These are phyloP conservation scores for Trichoderma sp. DNA, from an alignment of 2,329 filamentous ascomycete genomes.

Conservation along the genomic window DNA sequence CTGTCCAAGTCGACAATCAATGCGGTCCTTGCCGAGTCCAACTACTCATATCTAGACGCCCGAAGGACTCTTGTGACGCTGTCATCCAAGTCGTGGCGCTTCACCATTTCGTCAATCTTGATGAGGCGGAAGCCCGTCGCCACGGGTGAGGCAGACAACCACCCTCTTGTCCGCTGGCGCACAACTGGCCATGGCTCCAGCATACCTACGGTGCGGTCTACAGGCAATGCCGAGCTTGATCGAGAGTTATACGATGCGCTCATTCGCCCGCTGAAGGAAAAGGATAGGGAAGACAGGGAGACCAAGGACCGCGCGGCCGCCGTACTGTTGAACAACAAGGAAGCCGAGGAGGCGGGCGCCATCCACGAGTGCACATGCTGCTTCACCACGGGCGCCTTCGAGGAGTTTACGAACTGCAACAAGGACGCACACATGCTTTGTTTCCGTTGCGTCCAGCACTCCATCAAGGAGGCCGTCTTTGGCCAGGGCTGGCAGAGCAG, in stretches of 20 bases:
- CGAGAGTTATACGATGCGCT: constrained; percentile 58
- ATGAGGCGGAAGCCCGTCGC: constrained; percentile 58
- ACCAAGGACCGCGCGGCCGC: constrained; percentile 53
- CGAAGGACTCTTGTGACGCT: constrained; percentile 66
- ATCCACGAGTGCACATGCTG: constrained; percentile 75
- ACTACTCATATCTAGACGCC: constrained; percentile 72
- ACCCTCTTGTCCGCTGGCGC: constrained; percentile 62
- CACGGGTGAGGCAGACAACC: constrained; percentile 52
- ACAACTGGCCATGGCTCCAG: constrained; percentile 53
- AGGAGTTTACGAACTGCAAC: constrained; percentile 71
- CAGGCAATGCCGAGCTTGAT: constrained; percentile 62
- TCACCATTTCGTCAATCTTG: constrained; percentile 68
- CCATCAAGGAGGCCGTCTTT: constrained; percentile 83
- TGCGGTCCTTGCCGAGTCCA: constrained; percentile 75
- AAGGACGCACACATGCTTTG: constrained; percentile 69
- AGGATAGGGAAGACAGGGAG: constrained; percentile 43
- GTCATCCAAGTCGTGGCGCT: constrained; percentile 73
- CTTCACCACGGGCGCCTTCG: constrained; percentile 67
- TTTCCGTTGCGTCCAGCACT: constrained; percentile 76
- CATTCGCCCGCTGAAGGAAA: constrained; percentile 50
- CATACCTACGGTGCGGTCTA: constrained; percentile 61
- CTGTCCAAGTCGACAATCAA: constrained; percentile 70
- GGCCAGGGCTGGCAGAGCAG: constrained; percentile 87
- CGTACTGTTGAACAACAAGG: constrained; percentile 51
- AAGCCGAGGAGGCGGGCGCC: constrained; percentile 55